Percentiles rank a stretch among this genome's conserved stretches.
Conservation (phyloP, 2,329 filamentous ascomycete genomes). For the Geosmithia putterillii region DNA sequence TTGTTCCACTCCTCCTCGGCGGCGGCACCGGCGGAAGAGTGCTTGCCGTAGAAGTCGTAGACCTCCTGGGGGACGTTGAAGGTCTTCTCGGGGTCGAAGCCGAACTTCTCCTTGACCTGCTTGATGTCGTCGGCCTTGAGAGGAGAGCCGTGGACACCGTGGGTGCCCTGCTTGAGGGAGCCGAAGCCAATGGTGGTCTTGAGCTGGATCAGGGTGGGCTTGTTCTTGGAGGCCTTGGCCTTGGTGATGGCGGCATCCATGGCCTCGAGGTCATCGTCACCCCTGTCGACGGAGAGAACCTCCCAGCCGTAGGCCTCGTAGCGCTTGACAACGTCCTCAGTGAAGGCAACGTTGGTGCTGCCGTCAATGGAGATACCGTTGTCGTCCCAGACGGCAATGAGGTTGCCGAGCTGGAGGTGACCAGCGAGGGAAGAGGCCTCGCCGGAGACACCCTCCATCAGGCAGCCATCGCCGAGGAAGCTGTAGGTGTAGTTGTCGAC, state of each 20-base stretch:
- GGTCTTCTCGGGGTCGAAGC: slow-evolving; percentile 87
- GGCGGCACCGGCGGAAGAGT: slow-evolving; percentile 73
- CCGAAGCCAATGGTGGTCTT: slow-evolving; percentile 96
- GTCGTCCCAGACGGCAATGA: slow-evolving; percentile 95
- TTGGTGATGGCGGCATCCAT: slow-evolving; percentile 84
- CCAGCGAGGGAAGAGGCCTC: slow-evolving; percentile 89
- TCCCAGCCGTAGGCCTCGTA: slow-evolving; percentile 99
- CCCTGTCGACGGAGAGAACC: slow-evolving; percentile 69
- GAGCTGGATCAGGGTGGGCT: slow-evolving; percentile 94
- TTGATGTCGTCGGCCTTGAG: slow-evolving; percentile 91
- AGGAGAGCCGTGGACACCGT: slow-evolving; percentile 90
- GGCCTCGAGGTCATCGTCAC: slow-evolving; percentile 73
- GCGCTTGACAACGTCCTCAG: slow-evolving; percentile 87
- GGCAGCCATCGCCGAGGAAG: slow-evolving; percentile 96
- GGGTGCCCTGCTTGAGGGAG: slow-evolving; percentile 84
- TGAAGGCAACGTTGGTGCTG: slow-evolving; percentile 92
- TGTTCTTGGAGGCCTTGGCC: slow-evolving; percentile 81
- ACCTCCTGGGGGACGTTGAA: slow-evolving; percentile 93
- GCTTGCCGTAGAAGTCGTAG: slow-evolving; percentile 82
- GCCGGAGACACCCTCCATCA: slow-evolving; percentile 94
- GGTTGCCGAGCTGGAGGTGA: slow-evolving; percentile 94
- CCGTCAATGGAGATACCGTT: slow-evolving; percentile 96
- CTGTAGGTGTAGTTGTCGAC: slow-evolving; percentile 94
- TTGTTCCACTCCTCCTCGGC: slow-evolving; percentile 92
- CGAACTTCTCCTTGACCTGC: slow-evolving; percentile 88